These are phyloP conservation scores for Rhodotorula diobovata DNA, from an alignment of 768 basidiomycete genomes.

Conservation along the genomic window DNA sequence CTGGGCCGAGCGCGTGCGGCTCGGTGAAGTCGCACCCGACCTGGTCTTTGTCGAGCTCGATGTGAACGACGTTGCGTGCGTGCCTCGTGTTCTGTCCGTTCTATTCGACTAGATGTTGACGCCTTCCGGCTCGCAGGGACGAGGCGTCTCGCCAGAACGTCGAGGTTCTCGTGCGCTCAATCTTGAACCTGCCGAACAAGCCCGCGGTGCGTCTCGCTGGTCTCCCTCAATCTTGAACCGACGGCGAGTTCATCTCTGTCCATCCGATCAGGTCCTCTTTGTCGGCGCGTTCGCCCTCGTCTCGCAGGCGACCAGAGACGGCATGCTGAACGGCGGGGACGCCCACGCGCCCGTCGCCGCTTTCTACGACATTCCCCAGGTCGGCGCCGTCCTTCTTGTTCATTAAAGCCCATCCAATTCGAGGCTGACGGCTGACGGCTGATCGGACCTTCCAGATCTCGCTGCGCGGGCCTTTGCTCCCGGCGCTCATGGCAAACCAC, in stretches of 20 bases:
- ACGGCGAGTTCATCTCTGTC: not conserved
- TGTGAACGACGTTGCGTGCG: conserved; percentile 1
- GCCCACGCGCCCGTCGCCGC: not conserved
- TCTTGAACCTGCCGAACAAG: not conserved
- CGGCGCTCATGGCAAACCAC: not conserved
- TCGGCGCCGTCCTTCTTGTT: not conserved
- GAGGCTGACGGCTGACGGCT: not conserved
- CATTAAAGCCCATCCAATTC: not conserved
- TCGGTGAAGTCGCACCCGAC: not conserved
- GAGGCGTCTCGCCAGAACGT: not conserved
- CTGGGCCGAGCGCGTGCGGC: not conserved
- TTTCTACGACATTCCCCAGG: not conserved
- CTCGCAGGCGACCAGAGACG: not conserved
- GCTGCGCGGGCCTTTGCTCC: not conserved
- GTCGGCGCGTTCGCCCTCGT: not conserved
- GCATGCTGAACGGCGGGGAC: not conserved
- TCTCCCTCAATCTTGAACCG: too few relatives aligned
- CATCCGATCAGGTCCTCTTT: not conserved
- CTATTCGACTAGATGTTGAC: not conserved
- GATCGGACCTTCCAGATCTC: not conserved
- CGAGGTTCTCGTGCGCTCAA: not conserved
- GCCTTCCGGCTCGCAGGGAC: not conserved
- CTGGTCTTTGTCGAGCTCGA: conserved; percentile 10
- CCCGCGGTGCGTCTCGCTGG: not conserved
- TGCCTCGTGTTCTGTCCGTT: too few relatives aligned